Base-by-base conservation (phyloP, 1,284 basidiomycete species). In the Malassezia arunalokei region DNA sequence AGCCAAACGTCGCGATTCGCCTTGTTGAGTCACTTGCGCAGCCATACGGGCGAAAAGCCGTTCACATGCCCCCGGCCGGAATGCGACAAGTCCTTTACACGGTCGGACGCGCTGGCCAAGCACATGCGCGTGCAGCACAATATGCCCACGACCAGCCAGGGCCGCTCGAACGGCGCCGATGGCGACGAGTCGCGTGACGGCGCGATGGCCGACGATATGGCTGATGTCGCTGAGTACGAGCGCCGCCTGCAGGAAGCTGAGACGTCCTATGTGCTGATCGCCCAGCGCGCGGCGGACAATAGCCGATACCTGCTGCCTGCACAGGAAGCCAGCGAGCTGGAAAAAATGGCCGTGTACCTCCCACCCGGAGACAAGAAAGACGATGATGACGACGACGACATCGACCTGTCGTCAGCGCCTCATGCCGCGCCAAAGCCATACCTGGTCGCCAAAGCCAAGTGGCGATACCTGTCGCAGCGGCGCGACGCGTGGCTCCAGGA, bases 51-150 rank as follows among this genome's bases (percentile, higher is more conserved):
- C 42, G 88, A 91, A 74, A 89, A 89, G 67, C 87, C 87, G 0
- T 91, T 87, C 65, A 83, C 80, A n/a, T 91, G 87, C 68, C 77
- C 82, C 3, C 76, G 80, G 56, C 83, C 86, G 86, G 88, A 90
- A 75, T 91, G 88, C 68, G 88, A 91, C 77, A 90, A 88, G 71
- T 85, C 85, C 0, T 91, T 91, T 71, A 89, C 88, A 5, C 84
- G 87, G 31, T 87, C 87, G 0, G 88, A 91, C 73, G 87, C 87
- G 20, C 80, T 90, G 12, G 84, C 84, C 14, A 91, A 91, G 68
- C 87, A 91, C 71, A 85, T 89, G 82, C 81, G 87, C 15, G 80
- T 86, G 12, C 86, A 88, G 67, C 87, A 91, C 75, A 82, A 66
- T 38, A 66, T 64, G 47, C 57, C 60, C 37, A 60, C 60, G 3